Evolutionary conservation across 139 green algal genomes (phyloP).

Genomic region (Prasinococcaceae sp.): DNA sequence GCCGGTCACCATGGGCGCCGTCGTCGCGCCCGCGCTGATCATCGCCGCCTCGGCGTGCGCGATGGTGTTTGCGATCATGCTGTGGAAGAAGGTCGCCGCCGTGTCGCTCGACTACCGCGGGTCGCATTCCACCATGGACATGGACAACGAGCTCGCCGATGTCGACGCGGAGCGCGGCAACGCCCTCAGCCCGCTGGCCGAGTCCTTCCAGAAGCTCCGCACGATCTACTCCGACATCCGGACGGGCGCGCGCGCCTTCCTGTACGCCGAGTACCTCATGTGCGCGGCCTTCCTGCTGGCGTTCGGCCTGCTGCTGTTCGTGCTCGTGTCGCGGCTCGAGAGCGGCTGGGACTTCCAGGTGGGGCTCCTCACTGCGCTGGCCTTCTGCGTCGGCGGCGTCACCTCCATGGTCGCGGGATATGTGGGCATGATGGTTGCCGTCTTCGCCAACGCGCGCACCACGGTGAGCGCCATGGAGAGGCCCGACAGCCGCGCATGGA

Average conservation of each 20-base stretch:
- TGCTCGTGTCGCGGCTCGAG: conserved; percentile 40
- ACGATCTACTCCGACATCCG: conserved; percentile 77
- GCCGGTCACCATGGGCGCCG: too few species aligned
- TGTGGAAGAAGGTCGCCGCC: too few species aligned
- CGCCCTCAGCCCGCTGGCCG: too few species aligned
- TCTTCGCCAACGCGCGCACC: conserved; percentile 83
- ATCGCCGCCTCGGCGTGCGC: too few species aligned
- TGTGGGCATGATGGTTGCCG: conserved; percentile 81
- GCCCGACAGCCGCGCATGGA: conserved; percentile 14
- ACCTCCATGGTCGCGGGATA: conserved; percentile 84
- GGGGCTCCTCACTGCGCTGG: conserved; percentile 53
- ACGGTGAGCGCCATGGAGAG: conserved; percentile 79
- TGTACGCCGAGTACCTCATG: conserved; percentile 79
- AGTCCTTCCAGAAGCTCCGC: conserved; percentile 41
- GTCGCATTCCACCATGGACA: too few species aligned
- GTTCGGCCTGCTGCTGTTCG: conserved; percentile 76
- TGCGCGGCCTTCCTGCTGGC: conserved; percentile 26
- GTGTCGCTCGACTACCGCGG: too few species aligned
- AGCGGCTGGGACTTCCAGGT: neutral
- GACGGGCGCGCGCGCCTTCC: conserved; percentile 74
- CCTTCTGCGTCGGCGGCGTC: conserved; percentile 72
- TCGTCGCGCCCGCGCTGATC: too few species aligned
- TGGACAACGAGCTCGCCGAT: too few species aligned
- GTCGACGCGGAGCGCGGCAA: too few species aligned
- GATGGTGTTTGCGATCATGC: too few species aligned